These are phyloP conservation scores for Benincasa hispida DNA, from an alignment of 306 rosid genomes.

Conservation along the genomic window DNA sequence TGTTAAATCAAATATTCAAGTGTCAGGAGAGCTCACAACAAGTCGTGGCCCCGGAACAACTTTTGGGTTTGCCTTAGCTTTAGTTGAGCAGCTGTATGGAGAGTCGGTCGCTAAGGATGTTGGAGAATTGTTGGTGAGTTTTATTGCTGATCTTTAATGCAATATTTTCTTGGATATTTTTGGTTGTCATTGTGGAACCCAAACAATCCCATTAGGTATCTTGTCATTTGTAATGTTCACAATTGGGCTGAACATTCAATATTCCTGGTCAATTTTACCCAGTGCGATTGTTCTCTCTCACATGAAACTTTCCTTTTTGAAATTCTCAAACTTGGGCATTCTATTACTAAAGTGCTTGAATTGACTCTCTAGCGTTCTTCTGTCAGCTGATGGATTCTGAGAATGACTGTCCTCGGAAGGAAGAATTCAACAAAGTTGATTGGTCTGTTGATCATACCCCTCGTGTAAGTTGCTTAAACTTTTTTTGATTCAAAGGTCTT, in stretches of 20 bases:
- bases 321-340: background rate
- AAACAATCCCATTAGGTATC: background rate
- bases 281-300: background rate
- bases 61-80: conserved; percentile 65
- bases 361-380: conserved; percentile 14
- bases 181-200: background rate
- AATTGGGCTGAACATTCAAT: background rate
- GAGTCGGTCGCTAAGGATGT: conserved; percentile 60
- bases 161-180: background rate
- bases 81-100: conserved; percentile 74
- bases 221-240: background rate
- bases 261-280: background rate
- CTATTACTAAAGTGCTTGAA: conserved; percentile 10
- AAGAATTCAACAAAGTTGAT: conserved; percentile 75
- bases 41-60: conserved; percentile 95
- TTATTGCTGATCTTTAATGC: background rate
- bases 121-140: conserved; percentile 56
- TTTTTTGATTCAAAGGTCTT: background rate
- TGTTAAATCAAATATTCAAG: conserved; percentile 73
- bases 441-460: conserved; percentile 70
- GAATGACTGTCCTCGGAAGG: conserved; percentile 32
- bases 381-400: conserved; percentile 40
- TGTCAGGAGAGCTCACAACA: conserved; percentile 75
- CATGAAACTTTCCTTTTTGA: background rate
- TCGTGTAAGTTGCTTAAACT: conserved; percentile 34